These are phyloP conservation scores for Microcera coccophila DNA, from an alignment of 2,329 filamentous ascomycete genomes.

Conservation along the genomic window DNA sequence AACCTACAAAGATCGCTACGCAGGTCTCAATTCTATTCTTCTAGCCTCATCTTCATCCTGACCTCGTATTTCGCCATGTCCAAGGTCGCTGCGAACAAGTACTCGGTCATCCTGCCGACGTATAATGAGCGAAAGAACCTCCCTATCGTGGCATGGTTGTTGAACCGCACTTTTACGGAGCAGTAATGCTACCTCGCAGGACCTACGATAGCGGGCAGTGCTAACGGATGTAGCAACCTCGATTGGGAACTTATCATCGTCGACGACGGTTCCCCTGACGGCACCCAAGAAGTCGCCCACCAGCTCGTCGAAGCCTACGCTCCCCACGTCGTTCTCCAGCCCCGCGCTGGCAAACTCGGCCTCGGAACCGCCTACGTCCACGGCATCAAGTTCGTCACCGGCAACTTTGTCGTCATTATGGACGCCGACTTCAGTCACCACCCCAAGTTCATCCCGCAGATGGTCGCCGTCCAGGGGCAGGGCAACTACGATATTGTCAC, in stretches of 20 bases:
- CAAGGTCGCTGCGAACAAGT: constrained; percentile 61
- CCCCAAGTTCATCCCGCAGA: constrained; percentile 95
- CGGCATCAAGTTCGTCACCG: constrained; percentile 81
- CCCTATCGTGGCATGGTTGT: constrained; percentile 90
- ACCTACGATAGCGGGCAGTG: neutral
- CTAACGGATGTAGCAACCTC: constrained; percentile 60
- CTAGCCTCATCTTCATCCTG: constrained; percentile 3
- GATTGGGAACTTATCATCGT: constrained; percentile 98
- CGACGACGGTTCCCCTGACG: constrained; percentile 95
- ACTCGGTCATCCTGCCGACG: constrained; percentile 94
- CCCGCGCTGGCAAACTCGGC: constrained; percentile 92
- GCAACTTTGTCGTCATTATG: constrained; percentile 99
- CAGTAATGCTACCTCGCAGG: constrained; percentile 52
- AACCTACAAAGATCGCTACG: constrained; percentile 11
- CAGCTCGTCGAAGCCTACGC: constrained; percentile 86
- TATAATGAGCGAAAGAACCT: constrained; percentile 98
- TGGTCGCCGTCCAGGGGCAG: constrained; percentile 76
- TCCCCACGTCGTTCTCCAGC: constrained; percentile 75
- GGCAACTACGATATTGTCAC: constrained; percentile 94
- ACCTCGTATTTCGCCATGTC: constrained; percentile 42
- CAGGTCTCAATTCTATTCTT: constrained; percentile 2
- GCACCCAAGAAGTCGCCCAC: constrained; percentile 83
- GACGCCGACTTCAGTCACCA: constrained; percentile 99
- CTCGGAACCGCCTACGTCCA: constrained; percentile 95
- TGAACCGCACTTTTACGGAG: constrained; percentile 87